These are phyloP conservation scores for Capsicum pubescens DNA, from an alignment of 257 asterid genomes.

Conservation along the genomic window DNA sequence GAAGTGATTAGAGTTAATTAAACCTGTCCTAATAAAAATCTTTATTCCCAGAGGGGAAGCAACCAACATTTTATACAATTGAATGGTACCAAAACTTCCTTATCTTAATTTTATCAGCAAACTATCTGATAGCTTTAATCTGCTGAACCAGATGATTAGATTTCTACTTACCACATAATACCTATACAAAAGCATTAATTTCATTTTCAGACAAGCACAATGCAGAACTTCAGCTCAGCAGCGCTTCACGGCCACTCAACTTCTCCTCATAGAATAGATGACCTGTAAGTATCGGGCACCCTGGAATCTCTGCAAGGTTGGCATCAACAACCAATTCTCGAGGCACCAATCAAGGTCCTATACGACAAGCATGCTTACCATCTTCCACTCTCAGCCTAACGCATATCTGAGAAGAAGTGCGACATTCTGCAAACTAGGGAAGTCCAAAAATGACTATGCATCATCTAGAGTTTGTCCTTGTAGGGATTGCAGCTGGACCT, in stretches of 20 bases:
- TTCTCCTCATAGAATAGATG: constrained; percentile 30
- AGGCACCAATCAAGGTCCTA: constrained; percentile 16
- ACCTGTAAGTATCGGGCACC: constrained; percentile 22
- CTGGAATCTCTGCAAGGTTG: constrained; percentile 25
- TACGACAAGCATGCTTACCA: neutral
- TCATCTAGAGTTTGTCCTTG: constrained; percentile 73
- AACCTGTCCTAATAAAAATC: neutral
- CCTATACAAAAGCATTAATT: constrained; percentile 19
- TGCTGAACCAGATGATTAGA: neutral
- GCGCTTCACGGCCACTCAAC: constrained; percentile 25
- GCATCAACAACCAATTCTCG: neutral
- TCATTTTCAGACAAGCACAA: constrained; percentile 21
- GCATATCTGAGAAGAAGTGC: neutral
- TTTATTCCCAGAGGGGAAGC: constrained; percentile 9
- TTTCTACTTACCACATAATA: neutral
- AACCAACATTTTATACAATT: constrained; percentile 28
- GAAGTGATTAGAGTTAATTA: neutral
- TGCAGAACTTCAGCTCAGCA: constrained; percentile 30
- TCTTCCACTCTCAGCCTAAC: constrained; percentile 20
- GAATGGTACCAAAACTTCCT: constrained; percentile 13
- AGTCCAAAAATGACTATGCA: constrained; percentile 27
- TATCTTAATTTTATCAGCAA: constrained; percentile 9
- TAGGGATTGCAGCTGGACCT: constrained; percentile 50
- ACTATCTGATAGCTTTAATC: constrained; percentile 21
- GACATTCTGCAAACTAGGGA: constrained; percentile 16